A percentile compares a stretch with the other conserved stretches of the same genome.
These are phyloP conservation scores for Solanum corneliomulleri DNA, from an alignment of 257 asterid genomes.

Conservation along the genomic window DNA sequence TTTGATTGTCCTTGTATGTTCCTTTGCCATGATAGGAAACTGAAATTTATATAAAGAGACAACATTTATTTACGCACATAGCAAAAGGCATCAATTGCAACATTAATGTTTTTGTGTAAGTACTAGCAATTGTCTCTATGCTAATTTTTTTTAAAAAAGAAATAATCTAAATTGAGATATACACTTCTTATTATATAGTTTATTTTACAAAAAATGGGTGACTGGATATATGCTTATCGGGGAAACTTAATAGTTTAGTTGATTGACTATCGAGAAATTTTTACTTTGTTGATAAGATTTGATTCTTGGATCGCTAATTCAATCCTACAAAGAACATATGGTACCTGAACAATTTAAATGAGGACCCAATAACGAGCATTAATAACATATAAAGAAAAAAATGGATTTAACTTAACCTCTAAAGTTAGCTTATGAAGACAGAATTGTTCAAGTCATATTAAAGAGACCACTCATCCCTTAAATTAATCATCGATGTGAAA, in stretches of 20 bases:
- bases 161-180: not conserved
- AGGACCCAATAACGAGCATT: not conserved
- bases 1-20: constrained; percentile 17
- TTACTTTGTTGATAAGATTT: too few species aligned
- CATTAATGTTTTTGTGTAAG: not conserved
- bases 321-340: too few species aligned
- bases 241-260: too few species aligned
- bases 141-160: not conserved
- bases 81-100: not conserved
- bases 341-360: too few species aligned
- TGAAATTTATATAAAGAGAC: not conserved
- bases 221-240: not conserved
- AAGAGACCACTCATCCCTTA: not conserved
- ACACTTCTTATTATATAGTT: not conserved
- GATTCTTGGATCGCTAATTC: too few species aligned
- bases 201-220: not conserved
- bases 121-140: not conserved
- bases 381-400: not conserved
- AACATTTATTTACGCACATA: not conserved
- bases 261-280: too few species aligned
- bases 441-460: not conserved
- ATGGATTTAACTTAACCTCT: not conserved
- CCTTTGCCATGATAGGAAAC: constrained; percentile 37
- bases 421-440: not conserved
- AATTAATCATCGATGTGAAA: not conserved